These are phyloP conservation scores for Thermothielavioides terrestris DNA, from an alignment of 495 filamentous ascomycete genomes.

Conservation along the genomic window DNA sequence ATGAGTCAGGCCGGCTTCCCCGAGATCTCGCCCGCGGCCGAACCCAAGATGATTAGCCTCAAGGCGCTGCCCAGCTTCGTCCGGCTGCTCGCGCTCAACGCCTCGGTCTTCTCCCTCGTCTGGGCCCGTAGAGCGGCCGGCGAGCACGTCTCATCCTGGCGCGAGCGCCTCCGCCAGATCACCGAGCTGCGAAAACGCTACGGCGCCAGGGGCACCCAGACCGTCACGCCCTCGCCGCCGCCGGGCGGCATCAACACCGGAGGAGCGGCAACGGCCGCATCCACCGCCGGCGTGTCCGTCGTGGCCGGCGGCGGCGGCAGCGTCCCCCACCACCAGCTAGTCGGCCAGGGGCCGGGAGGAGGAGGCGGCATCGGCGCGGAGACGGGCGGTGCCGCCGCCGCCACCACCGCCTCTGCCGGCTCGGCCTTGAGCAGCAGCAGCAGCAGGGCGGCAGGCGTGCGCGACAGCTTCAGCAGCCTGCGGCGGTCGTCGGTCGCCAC, in stretches of 20 bases:
- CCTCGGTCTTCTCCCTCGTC: conserved; percentile 83
- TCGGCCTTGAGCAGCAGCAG: conserved; percentile 23
- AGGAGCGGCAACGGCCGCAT: background rate
- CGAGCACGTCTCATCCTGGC: conserved; percentile 85
- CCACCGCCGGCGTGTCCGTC: background rate
- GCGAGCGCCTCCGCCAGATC: conserved; percentile 77
- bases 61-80: conserved; percentile 76
- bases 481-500: conserved; percentile 47
- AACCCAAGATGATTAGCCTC: conserved; percentile 77
- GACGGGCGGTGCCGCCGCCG: background rate
- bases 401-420: too few species aligned
- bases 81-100: conserved; percentile 84
- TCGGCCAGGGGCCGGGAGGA: background rate
- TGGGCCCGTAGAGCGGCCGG: conserved; percentile 72
- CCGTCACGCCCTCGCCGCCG: conserved; percentile 30
- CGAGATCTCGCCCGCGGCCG: conserved; percentile 77
- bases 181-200: conserved; percentile 65
- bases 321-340: background rate
- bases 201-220: conserved; percentile 27
- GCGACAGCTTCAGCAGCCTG: conserved; percentile 44
- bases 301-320: background rate
- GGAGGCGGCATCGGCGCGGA: conserved; percentile 6
- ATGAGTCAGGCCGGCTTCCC: conserved; percentile 80
- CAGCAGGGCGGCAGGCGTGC: conserved; percentile 32
- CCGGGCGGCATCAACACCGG: conserved; percentile 23